Evolutionary conservation across 1,284 basidiomycete species (phyloP), one percentile per base, ranked within the genome.

Genomic region (Phellopilus nigrolimitatus): DNA sequence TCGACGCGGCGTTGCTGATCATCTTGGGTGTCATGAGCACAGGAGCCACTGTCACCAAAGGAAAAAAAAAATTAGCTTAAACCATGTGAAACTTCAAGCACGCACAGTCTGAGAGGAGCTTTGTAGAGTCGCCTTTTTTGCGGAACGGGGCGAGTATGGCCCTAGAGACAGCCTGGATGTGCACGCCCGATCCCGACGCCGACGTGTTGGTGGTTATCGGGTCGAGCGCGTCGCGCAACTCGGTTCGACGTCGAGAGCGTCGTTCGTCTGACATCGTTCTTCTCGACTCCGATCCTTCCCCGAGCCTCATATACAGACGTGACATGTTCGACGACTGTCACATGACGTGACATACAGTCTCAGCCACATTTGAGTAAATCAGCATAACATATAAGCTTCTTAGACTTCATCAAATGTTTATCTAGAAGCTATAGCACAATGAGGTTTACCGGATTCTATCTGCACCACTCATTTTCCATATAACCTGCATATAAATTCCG

Each of bases 11-110:
- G 37, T 76, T 75, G 48, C 76, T 79, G 50, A 91, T 77, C 76
- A 91, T 85, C 56, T 81, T 75, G 19, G 90, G 88, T 3, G 91
- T 91, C 91, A 95, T 92, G 61, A 95, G 85, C 54, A 84, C 82
- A 9, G 91, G 91, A 3, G 91, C 90, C 62, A 95, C 91, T 95
- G 64, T 9, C n/a, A 22, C 7, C 4, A 21, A 8, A 57, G 46
- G n/a, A n/a, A n/a, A n/a, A n/a, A n/a, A n/a, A n/a, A 49, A 49
- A 49, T 50, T 49, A 24, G 39, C n/a, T n/a, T 37, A 8, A 12
- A 22, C 17, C 24, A 3, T 12, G 25, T 27, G 46, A 41, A 42
- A 53, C 31, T 31, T 25, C 12, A 34, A 43, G 46, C 19, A 71
- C 85, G 61, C 68, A 90, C 87, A 71, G 64, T 88, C 84, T 47